phyloP scores from a whole-genome alignment of 23 red algal species.

The Pyropia yezoensis region DNA sequence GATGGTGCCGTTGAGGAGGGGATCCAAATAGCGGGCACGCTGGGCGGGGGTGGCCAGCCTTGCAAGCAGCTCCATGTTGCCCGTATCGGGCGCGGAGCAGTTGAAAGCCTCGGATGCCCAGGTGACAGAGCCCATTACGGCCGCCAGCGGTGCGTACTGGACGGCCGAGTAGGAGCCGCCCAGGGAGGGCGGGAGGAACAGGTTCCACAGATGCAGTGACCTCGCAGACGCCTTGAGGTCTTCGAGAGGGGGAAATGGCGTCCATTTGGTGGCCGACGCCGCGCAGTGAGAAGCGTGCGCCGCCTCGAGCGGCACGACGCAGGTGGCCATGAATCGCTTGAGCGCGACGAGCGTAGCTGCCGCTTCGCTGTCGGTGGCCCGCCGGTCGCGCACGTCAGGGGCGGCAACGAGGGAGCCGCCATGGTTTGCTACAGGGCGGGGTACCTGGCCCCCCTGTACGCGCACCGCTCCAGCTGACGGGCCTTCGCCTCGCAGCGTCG shows the following conservation, averaged over 20 bases:
- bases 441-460: too few relatives aligned
- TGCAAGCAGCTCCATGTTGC: constrained; percentile 86
- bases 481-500: background rate
- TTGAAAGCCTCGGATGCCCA: constrained; percentile 73
- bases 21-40: constrained; percentile 47
- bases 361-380: background rate
- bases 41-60: constrained; percentile 59
- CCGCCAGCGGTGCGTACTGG: constrained; percentile 72
- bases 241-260: constrained; percentile 32
- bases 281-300: constrained; percentile 16
- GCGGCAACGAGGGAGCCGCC: background rate
- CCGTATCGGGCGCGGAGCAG: constrained; percentile 89
- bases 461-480: too few relatives aligned
- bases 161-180: constrained; percentile 43
- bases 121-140: constrained; percentile 30
- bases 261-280: constrained; percentile 19
- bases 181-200: constrained; percentile 63
- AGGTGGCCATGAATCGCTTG: constrained; percentile 36
- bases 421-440: background rate
- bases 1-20: constrained; percentile 66
- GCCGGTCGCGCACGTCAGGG: background rate
- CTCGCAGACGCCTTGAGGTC: constrained; percentile 44
- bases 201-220: constrained; percentile 62
- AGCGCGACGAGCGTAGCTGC: constrained; percentile 3
- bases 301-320: constrained; percentile 40